Evolutionary conservation across 257 asterid genomes (phyloP), one percentile per base, ranked within the genome.

Genomic region (Thymus quinquecostatus): DNA sequence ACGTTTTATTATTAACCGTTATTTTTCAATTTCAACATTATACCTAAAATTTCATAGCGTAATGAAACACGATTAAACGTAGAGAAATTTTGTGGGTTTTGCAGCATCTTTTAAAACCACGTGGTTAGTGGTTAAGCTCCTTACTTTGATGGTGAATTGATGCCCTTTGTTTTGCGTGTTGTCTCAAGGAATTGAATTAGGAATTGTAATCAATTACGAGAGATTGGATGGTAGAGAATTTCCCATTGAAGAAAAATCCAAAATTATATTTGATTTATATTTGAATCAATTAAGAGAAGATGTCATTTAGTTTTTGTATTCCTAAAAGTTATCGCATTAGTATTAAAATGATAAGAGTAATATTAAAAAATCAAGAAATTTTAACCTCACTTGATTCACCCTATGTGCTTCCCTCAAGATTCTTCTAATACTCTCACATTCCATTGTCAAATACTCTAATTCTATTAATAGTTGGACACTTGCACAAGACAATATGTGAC

Each of bases 91-190:
- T 41, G 77, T 74, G 82, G 47, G 49, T 59, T 64, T 21, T 54
- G 27, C 54, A 57, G 85, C 75, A 78, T 81, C 87, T 78, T 59
- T 21, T 36, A 1, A 79, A 65, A 73, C 73, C 91, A 89, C 89
- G 87, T 83, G 87, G 68, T 58, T 60, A 44, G 87, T 83, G 87
- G 68, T 58, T 60, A 44, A 55, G 60, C 61, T 69, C 84, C 87
- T 79, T 76, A 76, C 80, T 82, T 81, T 81, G 79, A 79, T 82
- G 84, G 55, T 72, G 73, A 76, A 43, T 74, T 77, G 87, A 80
- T 84, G 87, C 85, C 58, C 84, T 86, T 81, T 79, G 95, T 86
- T 90, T 85, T 81, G 84, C 83, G 76, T 76, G 82, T 60, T 82
- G 88, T 89, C 88, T 55, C 57, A 41, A 63, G 53, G 40, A 80